Evolutionary conservation across 163 green algal species (phyloP), one percentile per base, ranked within the genome.

Genomic region (Scenedesmus sp.): DNA sequence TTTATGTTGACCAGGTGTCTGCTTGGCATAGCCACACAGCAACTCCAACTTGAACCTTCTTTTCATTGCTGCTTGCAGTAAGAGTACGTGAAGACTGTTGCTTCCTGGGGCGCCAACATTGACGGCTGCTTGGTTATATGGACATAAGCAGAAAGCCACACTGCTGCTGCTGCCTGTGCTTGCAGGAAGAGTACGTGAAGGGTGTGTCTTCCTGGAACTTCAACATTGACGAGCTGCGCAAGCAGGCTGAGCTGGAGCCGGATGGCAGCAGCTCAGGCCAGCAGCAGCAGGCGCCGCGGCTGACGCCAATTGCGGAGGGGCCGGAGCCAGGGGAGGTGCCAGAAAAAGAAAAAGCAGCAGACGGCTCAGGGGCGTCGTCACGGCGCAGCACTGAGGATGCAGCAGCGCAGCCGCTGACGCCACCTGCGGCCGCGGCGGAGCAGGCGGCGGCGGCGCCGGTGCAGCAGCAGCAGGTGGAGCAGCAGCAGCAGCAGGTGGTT

Each of bases 181-280:
- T 85, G 86, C 60, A 98, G 94, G 94, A 97, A 70, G 95, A 97
- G 94, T 98, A 99, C 87, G 95, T 97, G 54, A 96, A 96, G 86
- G 98, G 98, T 15, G 96, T 99, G 1, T 97, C 91, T 86, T 94
- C 92, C 20, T 99, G 98, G 98, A 99, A 99, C 92, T 99, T 99
- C 92, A 96, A 99, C 93, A 92, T 99, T 79, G 93, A 94, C 7
- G 97, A 96, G 55, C 93, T 99, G 66, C 99, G 99, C 93, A 94
- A 93, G 70, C 94, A 95, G 60, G 97, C 97, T 7, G 96, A 94
- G 13, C 91, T 92, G 52, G 95, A 96, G 62, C 87, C 94, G 0
- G 91, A 95, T 52, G 85, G 88, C 93, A 81, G 82, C 59, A 62
- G 34, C 13, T 82, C 89, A 59, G 55, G 55, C 13, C 82, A 54